A percentile compares a stretch with the other conserved stretches of the same genome.
Conservation (phyloP, 164 flowering plant species). For the Houttuynia cordata region DNA sequence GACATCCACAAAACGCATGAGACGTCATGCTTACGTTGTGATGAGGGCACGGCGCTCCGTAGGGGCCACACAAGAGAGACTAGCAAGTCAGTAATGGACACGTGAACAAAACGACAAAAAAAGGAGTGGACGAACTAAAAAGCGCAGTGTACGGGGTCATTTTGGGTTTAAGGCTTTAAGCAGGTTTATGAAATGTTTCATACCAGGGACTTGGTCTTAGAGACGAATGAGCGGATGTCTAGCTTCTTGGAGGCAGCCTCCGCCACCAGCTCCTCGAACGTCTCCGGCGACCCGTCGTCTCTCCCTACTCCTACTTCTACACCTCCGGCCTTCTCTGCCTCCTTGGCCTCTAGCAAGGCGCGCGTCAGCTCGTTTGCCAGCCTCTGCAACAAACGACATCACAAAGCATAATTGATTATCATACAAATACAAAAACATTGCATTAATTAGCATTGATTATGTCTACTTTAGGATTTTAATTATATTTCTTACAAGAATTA, state of each 20-base stretch:
- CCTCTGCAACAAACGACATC: conserved; percentile 11
- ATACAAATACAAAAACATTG: not conserved
- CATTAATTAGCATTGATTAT: too few relatives aligned
- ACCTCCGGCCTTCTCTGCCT: not conserved
- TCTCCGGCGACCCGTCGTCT: conserved; percentile 9
- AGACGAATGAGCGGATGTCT: conserved; percentile 48
- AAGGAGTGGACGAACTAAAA: not conserved
- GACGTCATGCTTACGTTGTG: not conserved
- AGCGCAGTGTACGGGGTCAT: too few relatives aligned
- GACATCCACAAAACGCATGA: too few relatives aligned
- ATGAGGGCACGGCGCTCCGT: not conserved
- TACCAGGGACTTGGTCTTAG: conserved; percentile 59
- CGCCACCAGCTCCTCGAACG: conserved; percentile 51
- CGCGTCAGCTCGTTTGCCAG: conserved; percentile 45
- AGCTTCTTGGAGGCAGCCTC: conserved; percentile 34
- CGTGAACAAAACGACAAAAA: not conserved
- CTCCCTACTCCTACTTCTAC: conserved; percentile 9
- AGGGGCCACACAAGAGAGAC: too few relatives aligned
- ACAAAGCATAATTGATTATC: not conserved
- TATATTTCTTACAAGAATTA: not conserved
- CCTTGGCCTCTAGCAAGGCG: conserved; percentile 36
- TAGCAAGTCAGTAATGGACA: not conserved
- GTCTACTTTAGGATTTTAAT: too few relatives aligned
- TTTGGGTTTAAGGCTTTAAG: too few relatives aligned
- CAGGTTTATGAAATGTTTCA: too few relatives aligned